phyloP scores from a whole-genome alignment of 1,284 basidiomycete genomes.

The Ustilago esculenta region DNA sequence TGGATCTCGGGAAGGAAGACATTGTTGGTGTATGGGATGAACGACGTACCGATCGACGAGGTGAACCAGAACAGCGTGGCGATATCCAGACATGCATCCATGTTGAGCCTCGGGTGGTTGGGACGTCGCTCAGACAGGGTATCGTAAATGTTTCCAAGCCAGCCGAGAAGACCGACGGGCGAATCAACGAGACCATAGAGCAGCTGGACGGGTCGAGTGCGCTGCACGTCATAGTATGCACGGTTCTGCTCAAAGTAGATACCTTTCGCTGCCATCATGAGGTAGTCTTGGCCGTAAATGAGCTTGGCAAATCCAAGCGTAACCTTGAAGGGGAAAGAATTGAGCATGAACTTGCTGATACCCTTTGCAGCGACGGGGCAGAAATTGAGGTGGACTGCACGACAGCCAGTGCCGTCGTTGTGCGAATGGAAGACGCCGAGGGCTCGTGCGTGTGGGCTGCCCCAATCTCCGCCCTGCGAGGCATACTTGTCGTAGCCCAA shows the following conservation, averaged over 20 bases:
- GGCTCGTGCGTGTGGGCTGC: constrained; percentile 47
- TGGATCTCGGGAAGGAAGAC: constrained; percentile 41
- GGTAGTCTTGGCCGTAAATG: constrained; percentile 39
- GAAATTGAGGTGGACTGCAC: constrained; percentile 61
- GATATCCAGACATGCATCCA: constrained; percentile 37
- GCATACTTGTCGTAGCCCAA: constrained; percentile 52
- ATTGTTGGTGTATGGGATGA: constrained; percentile 55
- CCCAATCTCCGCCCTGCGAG: constrained; percentile 61
- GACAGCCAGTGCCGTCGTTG: constrained; percentile 49
- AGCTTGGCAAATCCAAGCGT: constrained; percentile 40
- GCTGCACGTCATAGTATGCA: constrained; percentile 54
- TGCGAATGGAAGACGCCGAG: constrained; percentile 41
- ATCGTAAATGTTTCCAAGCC: constrained; percentile 52
- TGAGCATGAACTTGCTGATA: constrained; percentile 41
- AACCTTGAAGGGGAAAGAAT: constrained; percentile 25
- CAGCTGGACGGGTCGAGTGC: constrained; percentile 42
- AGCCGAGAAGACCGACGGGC: constrained; percentile 50
- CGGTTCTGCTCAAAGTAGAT: constrained; percentile 37
- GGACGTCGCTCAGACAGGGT: constrained; percentile 19
- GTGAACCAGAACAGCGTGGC: constrained; percentile 49
- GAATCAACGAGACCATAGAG: constrained; percentile 51
- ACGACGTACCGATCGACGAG: constrained; percentile 52
- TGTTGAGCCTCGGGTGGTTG: constrained; percentile 36
- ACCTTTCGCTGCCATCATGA: constrained; percentile 32
- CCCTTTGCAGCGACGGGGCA: constrained; percentile 49